Evolutionary conservation across 768 basidiomycete species (phyloP), one percentile per base, ranked within the genome.

Genomic region (Phanerodontia chrysosporium): DNA sequence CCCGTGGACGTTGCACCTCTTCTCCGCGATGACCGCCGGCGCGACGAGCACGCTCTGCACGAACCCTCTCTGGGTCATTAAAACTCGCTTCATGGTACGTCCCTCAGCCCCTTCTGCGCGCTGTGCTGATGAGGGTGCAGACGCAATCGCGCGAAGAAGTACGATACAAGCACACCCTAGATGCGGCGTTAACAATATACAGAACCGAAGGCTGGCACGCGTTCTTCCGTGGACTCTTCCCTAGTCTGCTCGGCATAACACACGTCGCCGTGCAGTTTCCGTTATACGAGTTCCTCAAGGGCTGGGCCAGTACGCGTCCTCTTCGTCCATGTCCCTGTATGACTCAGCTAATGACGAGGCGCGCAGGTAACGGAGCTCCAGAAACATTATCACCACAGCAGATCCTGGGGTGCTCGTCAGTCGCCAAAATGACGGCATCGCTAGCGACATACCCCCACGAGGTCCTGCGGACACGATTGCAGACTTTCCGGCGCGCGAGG

Each of bases 201-300:
- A 86, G 86, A 55, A 82, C 83, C 18, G 97, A 99, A 74, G 97
- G 97, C 45, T 65, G 81, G 13, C 76, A 81, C 21, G 95, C 95
- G 0, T 98, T 99, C 73, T 99, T 98, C 74, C 90, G 94, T 44
- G 97, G 97, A 25, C 78, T 99, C 49, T 67, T 95, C 13, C 95
- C 97, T n/a, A 92, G 90, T 69, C 73, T 99, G 6, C 80, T 98
- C 49, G 97, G 97, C 44, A 96, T 98, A 58, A 72, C 84, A 1
- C 97, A 99, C 68, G 96, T 99, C 51, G 95, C 92, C 6, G 94
- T 99, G 1, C 97, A 99, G 72, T 98, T 99, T 66, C 97, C 97
- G 32, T 75, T 98, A 8, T 98, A 98, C 70, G 97, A 99, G 70
- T 82, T 89, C 65, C 83, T 98, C 57, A 98, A 98, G 76, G 66